Evolutionary conservation across 2,329 filamentous ascomycete genomes (phyloP).

Genomic region (Talaromyces funiculosus): DNA sequence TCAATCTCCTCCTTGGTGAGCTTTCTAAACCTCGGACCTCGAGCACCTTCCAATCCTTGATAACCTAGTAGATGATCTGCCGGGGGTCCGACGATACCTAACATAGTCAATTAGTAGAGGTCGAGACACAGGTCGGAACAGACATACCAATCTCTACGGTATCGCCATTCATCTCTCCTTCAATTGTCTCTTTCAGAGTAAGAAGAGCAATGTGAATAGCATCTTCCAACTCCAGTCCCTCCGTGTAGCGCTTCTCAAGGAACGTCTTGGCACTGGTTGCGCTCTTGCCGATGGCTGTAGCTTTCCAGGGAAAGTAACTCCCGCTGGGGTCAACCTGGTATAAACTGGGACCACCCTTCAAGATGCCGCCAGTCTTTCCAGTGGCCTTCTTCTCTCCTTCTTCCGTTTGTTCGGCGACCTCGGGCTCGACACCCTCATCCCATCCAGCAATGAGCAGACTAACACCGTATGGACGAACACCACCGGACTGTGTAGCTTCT

Average conservation of each 20-base stretch:
- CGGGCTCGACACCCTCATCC: slow-evolving; percentile 93
- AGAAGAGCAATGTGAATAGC: slow-evolving; percentile 96
- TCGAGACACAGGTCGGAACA: background rate
- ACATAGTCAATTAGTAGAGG: slow-evolving; percentile 8
- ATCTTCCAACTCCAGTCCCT: slow-evolving; percentile 93
- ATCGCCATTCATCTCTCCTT: slow-evolving; percentile 98
- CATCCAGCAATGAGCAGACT: slow-evolving; percentile 92
- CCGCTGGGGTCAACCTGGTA: slow-evolving; percentile 99
- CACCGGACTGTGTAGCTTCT: slow-evolving; percentile 95
- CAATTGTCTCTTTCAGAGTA: slow-evolving; percentile 97
- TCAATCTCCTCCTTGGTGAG: slow-evolving; percentile 97
- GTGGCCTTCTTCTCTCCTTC: slow-evolving; percentile 59
- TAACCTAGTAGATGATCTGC: slow-evolving; percentile 89
- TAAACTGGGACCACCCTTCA: slow-evolving; percentile 93
- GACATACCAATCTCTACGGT: slow-evolving; percentile 90
- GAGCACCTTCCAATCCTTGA: slow-evolving; percentile 44
- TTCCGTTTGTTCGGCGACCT: slow-evolving; percentile 59
- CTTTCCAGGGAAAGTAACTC: slow-evolving; percentile 99
- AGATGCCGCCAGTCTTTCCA: slow-evolving; percentile 88
- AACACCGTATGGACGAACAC: slow-evolving; percentile 94
- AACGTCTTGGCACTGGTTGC: slow-evolving; percentile 98
- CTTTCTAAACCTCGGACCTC: slow-evolving; percentile 50
- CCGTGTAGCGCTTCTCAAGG: slow-evolving; percentile 97
- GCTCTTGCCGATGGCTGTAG: slow-evolving; percentile 97
- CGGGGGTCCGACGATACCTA: slow-evolving; percentile 90